phyloP scores from a whole-genome alignment of 495 filamentous ascomycete species.

The Aspergillus avenaceus region DNA sequence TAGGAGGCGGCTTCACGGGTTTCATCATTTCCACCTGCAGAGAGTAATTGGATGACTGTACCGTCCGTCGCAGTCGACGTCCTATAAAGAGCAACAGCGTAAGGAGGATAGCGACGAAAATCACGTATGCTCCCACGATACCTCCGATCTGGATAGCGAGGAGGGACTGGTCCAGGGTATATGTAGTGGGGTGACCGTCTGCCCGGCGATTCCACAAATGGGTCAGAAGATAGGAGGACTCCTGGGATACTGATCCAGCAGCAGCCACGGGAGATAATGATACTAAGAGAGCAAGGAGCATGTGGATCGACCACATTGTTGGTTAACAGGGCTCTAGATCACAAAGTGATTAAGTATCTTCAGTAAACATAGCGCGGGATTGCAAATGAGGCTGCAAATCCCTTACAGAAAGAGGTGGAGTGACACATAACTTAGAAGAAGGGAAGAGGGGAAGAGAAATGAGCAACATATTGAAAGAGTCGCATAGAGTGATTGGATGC shows the following conservation, averaged over 20 bases:
- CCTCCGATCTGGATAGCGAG: conserved; percentile 73
- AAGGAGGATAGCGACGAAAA: conserved; percentile 66
- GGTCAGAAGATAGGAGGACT: not conserved
- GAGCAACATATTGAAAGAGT: conserved; percentile 20
- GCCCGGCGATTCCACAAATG: conserved; percentile 6
- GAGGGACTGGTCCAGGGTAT: conserved; percentile 46
- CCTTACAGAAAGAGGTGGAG: conserved; percentile 17
- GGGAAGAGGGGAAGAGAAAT: conserved; percentile 19
- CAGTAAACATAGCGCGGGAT: conserved; percentile 13
- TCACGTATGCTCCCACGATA: conserved; percentile 74
- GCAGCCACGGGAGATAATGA: conserved; percentile 13
- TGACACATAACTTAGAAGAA: conserved; percentile 13
- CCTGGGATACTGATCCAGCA: conserved; percentile 15
- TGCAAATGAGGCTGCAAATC: conserved; percentile 21
- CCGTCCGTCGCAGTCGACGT: conserved; percentile 51
- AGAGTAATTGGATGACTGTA: conserved; percentile 47
- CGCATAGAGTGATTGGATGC: conserved; percentile 23
- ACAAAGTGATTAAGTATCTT: conserved; percentile 18
- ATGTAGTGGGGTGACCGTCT: conserved; percentile 5
- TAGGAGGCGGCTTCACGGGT: conserved; percentile 46
- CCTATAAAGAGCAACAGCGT: conserved; percentile 62
- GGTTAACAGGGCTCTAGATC: conserved; percentile 3
- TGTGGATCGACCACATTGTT: conserved; percentile 8
- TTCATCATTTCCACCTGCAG: conserved; percentile 62
- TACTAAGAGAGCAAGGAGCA: conserved; percentile 4